These are phyloP conservation scores for Elongisporangium anandrum DNA, from an alignment of 352 stramenopile species.

Conservation along the genomic window DNA sequence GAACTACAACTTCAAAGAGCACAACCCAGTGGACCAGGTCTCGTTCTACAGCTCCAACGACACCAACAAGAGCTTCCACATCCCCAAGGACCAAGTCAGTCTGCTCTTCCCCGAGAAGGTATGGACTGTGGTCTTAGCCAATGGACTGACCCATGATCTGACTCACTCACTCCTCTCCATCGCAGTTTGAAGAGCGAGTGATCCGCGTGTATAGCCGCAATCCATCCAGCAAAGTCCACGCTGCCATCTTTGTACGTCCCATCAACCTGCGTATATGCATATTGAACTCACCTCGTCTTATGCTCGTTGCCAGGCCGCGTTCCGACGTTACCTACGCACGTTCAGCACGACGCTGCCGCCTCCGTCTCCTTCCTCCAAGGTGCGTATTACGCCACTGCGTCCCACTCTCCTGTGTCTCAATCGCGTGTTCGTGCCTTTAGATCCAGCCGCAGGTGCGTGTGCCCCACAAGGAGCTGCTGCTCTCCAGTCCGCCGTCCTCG, in stretches of 20 bases:
- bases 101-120: constrained; percentile 82
- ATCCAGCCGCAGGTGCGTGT: neutral
- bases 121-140: no score
- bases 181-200: constrained; percentile 79
- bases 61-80: constrained; percentile 60
- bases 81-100: constrained; percentile 76
- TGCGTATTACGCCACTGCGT: constrained; percentile 8
- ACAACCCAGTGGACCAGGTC: constrained; percentile 81
- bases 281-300: neutral
- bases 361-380: constrained; percentile 70
- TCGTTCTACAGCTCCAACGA: constrained; percentile 80
- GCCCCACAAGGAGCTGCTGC: neutral
- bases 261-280: neutral
- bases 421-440: neutral
- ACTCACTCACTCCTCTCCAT: neutral
- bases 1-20: constrained; percentile 83
- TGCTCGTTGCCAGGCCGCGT: constrained; percentile 31
- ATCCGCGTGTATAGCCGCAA: constrained; percentile 76
- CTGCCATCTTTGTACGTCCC: constrained; percentile 49
- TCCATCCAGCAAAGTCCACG: constrained; percentile 35
- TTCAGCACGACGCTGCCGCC: constrained; percentile 63
- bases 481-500: neutral
- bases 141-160: neutral
- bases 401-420: neutral
- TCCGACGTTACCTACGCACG: constrained; percentile 51